phyloP scores from a whole-genome alignment of 208 protist species.

The Leptomonas pyrrhocoris region DNA sequence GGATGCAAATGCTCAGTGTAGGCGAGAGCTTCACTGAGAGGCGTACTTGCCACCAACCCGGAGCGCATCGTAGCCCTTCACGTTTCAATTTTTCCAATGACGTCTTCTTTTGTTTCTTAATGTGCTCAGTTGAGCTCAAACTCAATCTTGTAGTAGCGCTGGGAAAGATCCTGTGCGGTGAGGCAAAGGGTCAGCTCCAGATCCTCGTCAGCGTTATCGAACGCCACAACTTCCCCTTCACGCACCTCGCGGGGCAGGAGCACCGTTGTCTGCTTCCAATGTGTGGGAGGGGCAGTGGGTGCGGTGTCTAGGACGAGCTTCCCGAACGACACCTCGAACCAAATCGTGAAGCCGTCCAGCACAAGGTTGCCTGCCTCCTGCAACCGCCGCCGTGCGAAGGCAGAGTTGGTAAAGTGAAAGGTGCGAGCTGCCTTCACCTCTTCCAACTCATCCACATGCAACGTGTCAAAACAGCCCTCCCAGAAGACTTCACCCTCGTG shows the following conservation, averaged over 20 bases:
- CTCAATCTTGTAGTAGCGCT: conserved; percentile 64
- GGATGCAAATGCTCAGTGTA: too few relatives aligned
- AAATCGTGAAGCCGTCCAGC: conserved; percentile 77
- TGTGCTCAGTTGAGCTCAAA: conserved; percentile 52
- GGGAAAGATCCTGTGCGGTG: conserved; percentile 23
- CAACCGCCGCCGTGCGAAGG: conserved; percentile 17
- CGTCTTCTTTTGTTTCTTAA: too few relatives aligned
- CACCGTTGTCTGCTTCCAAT: conserved; percentile 92
- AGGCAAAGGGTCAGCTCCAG: conserved; percentile 46
- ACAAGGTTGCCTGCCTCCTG: conserved; percentile 10
- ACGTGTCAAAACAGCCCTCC: conserved; percentile 31
- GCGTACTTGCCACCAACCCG: too few relatives aligned
- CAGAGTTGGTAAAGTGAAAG: conserved; percentile 40
- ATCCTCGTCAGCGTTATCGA: conserved; percentile 24
- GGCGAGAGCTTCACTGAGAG: too few relatives aligned
- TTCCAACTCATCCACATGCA: conserved; percentile 31
- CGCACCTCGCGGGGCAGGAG: conserved; percentile 59
- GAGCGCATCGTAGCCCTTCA: too few relatives aligned
- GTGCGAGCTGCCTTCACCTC: conserved; percentile 24
- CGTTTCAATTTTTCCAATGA: too few relatives aligned
- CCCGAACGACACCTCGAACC: conserved; percentile 72
- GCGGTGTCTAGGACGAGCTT: conserved; percentile 54
- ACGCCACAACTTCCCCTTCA: conserved; percentile 40
- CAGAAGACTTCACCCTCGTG: conserved; percentile 50
- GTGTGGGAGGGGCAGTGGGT: conserved; percentile 58